Conservation (phyloP, 2,329 filamentous ascomycete species). For the Iodosphaeria phyllophila region DNA sequence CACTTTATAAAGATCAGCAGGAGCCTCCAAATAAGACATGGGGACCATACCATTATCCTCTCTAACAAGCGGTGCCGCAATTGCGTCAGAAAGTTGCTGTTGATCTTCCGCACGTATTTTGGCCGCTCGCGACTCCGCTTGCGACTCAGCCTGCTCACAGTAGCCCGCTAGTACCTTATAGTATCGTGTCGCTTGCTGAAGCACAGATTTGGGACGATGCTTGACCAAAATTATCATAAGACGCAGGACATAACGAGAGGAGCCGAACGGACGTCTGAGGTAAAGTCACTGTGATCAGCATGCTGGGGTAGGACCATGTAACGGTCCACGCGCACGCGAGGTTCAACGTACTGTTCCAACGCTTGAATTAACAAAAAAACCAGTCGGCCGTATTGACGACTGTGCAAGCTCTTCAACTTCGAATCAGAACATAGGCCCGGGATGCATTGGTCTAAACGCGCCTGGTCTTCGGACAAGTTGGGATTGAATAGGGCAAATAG, state of each 20-base stretch:
- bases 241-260: slow-evolving; percentile 15
- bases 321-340: too few species aligned
- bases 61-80: slow-evolving; percentile 8
- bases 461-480: slow-evolving; percentile 24
- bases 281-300: background rate
- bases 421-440: slow-evolving; percentile 18
- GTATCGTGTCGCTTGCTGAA: slow-evolving; percentile 14
- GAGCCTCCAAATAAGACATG: slow-evolving; percentile 5
- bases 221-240: slow-evolving; percentile 16
- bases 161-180: slow-evolving; percentile 20
- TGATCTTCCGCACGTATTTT: slow-evolving; percentile 3
- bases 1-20: too few species aligned
- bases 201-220: slow-evolving; percentile 11
- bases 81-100: slow-evolving; percentile 7
- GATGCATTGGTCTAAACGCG: slow-evolving; percentile 25
- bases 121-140: slow-evolving; percentile 6
- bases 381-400: slow-evolving; percentile 8
- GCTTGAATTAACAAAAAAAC: slow-evolving; percentile 10
- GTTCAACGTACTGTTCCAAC: slow-evolving; percentile 9
- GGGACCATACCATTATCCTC: slow-evolving; percentile 6
- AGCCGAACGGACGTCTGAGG: slow-evolving; percentile 7
- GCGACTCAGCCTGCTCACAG: slow-evolving; percentile 10
- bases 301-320: slow-evolving; percentile 2
- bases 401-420: slow-evolving; percentile 1
- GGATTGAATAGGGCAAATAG: slow-evolving; percentile 30